Conservation (phyloP, 352 stramenopile genomes). For the Globisporangium cystogenes region DNA sequence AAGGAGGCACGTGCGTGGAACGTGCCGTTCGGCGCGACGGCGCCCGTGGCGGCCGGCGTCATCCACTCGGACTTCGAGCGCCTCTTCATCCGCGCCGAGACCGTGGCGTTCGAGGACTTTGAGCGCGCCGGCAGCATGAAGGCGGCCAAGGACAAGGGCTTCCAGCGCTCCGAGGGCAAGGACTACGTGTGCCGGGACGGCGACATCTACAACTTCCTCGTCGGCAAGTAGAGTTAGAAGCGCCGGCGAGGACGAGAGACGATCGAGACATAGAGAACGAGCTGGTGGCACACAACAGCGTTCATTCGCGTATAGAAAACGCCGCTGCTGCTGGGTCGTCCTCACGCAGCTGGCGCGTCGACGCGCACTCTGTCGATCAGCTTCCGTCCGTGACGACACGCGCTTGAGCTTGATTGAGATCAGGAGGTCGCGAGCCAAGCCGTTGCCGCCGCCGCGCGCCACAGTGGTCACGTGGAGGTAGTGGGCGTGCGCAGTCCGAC, state of each 20-base stretch:
- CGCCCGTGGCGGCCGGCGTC: conserved; percentile 60
- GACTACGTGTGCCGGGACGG: conserved; percentile 98
- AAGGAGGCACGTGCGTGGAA: conserved; percentile 85
- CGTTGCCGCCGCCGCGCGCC: too few species aligned
- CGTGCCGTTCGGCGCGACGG: conserved; percentile 68
- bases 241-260: neutral
- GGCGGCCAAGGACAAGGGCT: conserved; percentile 91
- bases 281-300: neutral
- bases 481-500: conserved; percentile 7
- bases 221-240: conserved; percentile 43
- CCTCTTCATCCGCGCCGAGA: conserved; percentile 90
- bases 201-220: conserved; percentile 98
- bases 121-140: conserved; percentile 91
- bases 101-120: conserved; percentile 95
- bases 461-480: conserved; percentile 13
- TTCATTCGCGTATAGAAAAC: neutral
- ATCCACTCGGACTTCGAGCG: conserved; percentile 90
- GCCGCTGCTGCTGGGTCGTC: neutral
- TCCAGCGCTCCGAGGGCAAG: conserved; percentile 95
- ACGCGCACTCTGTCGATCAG: too few species aligned
- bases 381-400: too few species aligned
- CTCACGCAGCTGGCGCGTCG: too few species aligned
- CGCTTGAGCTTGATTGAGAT: too few species aligned
- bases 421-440: neutral
- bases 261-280: neutral